Evolutionary conservation across 2,329 filamentous ascomycete species (phyloP).

Genomic region (Ophidiomyces ophidiicola): DNA sequence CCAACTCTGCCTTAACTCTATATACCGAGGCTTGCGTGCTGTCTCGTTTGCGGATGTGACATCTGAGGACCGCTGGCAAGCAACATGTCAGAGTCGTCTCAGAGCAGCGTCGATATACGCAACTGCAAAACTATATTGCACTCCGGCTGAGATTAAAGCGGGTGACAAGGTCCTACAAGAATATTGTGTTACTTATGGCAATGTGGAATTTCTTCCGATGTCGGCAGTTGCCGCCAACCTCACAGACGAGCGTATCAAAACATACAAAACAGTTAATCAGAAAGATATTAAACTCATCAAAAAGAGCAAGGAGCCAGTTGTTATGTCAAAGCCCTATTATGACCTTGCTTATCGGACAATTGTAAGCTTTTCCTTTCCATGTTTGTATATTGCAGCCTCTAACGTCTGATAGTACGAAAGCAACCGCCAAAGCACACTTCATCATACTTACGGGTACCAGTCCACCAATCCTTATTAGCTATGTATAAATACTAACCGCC

Average conservation of each 20-base stretch:
- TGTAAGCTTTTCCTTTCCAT: background rate
- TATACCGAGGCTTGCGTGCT: too few species aligned
- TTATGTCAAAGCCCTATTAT: slow-evolving; percentile 1
- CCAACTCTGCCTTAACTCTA: too few species aligned
- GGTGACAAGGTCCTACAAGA: background rate
- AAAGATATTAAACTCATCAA: background rate
- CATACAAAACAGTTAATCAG: background rate
- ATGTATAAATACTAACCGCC: background rate
- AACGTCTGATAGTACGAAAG: background rate
- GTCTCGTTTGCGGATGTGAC: too few species aligned
- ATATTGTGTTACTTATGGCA: background rate
- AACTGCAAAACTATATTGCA: slow-evolving; percentile 2
- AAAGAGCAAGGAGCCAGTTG: background rate
- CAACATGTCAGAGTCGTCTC: background rate
- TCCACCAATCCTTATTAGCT: background rate
- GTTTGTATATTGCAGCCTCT: background rate
- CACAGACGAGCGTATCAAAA: slow-evolving; percentile 1
- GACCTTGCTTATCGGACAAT: slow-evolving; percentile 5
- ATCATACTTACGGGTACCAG: background rate
- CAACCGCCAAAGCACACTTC: background rate
- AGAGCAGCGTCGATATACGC: slow-evolving; percentile 2
- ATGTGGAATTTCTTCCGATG: background rate
- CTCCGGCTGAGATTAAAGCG: background rate
- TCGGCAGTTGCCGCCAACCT: slow-evolving; percentile 7
- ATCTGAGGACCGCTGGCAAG: background rate